Evolutionary conservation across 225 moss, liverwort and hornwort species (phyloP).

Genomic region (Antitrichia curtipendula): DNA sequence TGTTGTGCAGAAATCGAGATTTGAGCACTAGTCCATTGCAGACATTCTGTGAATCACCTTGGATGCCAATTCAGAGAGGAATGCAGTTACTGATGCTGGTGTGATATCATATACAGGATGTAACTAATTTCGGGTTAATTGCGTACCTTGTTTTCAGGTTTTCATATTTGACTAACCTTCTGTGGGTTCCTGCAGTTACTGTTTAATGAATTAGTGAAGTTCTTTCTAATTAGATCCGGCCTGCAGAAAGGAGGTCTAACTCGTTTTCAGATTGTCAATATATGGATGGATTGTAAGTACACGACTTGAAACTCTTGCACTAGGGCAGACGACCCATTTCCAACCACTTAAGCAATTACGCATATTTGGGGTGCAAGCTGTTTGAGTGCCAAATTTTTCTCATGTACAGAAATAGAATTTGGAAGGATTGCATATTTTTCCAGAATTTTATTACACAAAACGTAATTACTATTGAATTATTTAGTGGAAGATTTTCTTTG

Average conservation of each 20-base stretch:
- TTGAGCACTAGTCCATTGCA: background rate
- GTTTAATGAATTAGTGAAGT: background rate
- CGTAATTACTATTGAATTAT: too few relatives aligned
- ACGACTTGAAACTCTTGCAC: background rate
- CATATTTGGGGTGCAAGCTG: too few relatives aligned
- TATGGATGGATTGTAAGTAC: background rate
- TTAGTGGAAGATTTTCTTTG: too few relatives aligned
- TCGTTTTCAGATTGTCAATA: background rate
- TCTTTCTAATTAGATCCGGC: background rate
- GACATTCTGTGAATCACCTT: constrained; percentile 12
- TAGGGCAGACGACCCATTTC: too few relatives aligned
- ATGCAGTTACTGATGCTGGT: constrained; percentile 4
- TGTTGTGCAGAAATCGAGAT: constrained; percentile 15
- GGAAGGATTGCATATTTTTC: too few relatives aligned
- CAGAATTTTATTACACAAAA: too few relatives aligned
- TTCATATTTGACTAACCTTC: background rate
- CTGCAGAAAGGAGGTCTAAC: background rate
- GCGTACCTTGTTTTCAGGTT: background rate
- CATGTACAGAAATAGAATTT: too few relatives aligned
- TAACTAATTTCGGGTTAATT: background rate
- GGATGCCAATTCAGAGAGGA: constrained; percentile 4
- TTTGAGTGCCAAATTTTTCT: too few relatives aligned
- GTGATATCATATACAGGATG: background rate
- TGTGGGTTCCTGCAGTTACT: background rate
- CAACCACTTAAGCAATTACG: too few relatives aligned